Conservation (phyloP, 1,284 basidiomycete genomes). For the Ceraceosorus guamensis region DNA sequence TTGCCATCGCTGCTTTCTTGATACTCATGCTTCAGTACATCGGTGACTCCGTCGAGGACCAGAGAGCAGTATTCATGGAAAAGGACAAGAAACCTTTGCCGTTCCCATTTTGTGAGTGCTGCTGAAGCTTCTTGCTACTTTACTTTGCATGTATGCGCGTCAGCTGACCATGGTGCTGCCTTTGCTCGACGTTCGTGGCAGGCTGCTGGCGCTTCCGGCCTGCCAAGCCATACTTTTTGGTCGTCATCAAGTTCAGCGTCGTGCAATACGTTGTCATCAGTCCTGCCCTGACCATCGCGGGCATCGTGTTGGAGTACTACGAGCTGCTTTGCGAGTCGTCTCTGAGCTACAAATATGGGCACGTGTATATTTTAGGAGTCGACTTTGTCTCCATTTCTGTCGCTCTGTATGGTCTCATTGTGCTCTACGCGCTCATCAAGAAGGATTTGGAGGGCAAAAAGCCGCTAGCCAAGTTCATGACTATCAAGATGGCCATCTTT, state of each 20-base stretch:
- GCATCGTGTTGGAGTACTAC: conserved; percentile 19
- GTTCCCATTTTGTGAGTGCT: conserved; percentile 56
- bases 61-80: conserved; percentile 58
- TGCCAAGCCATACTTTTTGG: conserved; percentile 24
- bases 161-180: no score
- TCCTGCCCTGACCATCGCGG: conserved; percentile 17
- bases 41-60: conserved; percentile 59
- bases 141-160: no score
- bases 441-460: conserved; percentile 67
- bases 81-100: conserved; percentile 74
- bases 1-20: conserved; percentile 57
- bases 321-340: conserved; percentile 17
- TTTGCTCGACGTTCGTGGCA: no score
- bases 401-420: conserved; percentile 23
- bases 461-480: conserved; percentile 72
- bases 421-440: conserved; percentile 73
- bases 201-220: conserved; percentile 16
- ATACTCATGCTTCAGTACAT: conserved; percentile 78
- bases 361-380: conserved; percentile 18
- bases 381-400: conserved; percentile 47
- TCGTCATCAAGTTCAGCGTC: conserved; percentile 23
- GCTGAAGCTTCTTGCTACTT: conserved; percentile 3
- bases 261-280: conserved; percentile 24
- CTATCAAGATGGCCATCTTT: conserved; percentile 62
- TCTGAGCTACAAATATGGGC: conserved; percentile 17